Evolutionary conservation across 257 asterid genomes (phyloP).

Genomic region (Parsonsia alboflavescens): DNA sequence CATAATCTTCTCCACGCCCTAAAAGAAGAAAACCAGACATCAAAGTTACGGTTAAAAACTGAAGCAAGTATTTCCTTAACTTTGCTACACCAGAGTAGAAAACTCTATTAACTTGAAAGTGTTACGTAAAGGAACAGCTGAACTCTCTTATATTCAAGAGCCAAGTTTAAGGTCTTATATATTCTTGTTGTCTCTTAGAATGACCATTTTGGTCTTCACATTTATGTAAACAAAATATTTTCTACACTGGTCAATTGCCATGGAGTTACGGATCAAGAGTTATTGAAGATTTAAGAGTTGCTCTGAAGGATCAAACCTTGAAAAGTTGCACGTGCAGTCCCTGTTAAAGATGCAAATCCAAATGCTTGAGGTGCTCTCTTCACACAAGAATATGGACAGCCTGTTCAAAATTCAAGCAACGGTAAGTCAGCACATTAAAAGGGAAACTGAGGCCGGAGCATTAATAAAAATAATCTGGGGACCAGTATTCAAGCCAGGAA

Average conservation of each 20-base stretch:
- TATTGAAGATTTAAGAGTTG: not conserved
- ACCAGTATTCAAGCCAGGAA: no score
- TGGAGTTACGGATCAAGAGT: not conserved
- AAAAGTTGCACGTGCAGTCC: conserved; percentile 63
- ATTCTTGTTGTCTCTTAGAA: not conserved
- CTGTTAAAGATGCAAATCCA: conserved; percentile 55
- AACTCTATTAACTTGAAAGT: not conserved
- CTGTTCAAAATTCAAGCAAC: conserved; percentile 35
- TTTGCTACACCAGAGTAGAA: not conserved
- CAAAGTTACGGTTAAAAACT: not conserved
- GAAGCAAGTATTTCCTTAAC: not conserved
- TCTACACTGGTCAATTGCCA: not conserved
- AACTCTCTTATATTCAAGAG: not conserved
- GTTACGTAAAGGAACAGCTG: not conserved
- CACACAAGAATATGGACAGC: conserved; percentile 85
- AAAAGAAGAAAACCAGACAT: not conserved
- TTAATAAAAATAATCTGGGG: not conserved
- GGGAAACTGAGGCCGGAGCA: not conserved
- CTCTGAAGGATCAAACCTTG: conserved; percentile 45
- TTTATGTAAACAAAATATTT: no score
- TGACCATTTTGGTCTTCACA: not conserved
- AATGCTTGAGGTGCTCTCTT: conserved; percentile 77
- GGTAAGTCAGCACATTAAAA: not conserved
- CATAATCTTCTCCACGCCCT: conserved; percentile 62
- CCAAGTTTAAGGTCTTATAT: not conserved